Evolutionary conservation across 2,329 filamentous ascomycete genomes (phyloP), one percentile per base, ranked within the genome.

Genomic region (Claviceps sp.): DNA sequence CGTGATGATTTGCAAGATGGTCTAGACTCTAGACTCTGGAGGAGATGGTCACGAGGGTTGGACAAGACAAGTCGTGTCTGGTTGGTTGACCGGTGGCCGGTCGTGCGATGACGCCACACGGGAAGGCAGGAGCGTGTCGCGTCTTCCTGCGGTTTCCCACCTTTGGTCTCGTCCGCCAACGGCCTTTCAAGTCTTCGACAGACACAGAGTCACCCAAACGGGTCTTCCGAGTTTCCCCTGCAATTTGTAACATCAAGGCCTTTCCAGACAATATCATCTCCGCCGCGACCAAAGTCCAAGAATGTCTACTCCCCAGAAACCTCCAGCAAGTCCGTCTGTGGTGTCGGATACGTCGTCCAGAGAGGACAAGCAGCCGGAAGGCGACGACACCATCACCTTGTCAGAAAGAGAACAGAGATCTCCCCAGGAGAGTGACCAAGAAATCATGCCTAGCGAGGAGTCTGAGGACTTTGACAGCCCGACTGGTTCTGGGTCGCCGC

Each of bases 371-470:
- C 40, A 49, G 34, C 29, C 23, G 3, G 51, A 56, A 20, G 57
- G 56, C 16, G 56, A 59, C 48, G 52, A 50, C 36, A 54, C 55
- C 26, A 43, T 53, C 9, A 53, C 52, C 20, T 59, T 58, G 53
- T 53, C 58, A n/a, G 58, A 61, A 23, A 50, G 55, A 37, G 55
- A 58, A 45, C 59, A 52, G 37, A 53, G 53, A 17, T 50, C 54
- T 37, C 54, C 58, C 17, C 56, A 60, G 23, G 57, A 58, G 38
- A 64, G 58, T 53, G 71, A 67, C 29, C 70, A 70, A 16, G 71
- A 73, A 56, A 68, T 66, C 48, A 64, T 67, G 52, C 54, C 59
- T 36, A 62, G 63, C 36, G 56, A 64, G 51, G 64, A 67, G 50
- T 58, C 60, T 37, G 56, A 64, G 51, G 64, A 67, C 50, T 58